These are phyloP conservation scores for Neofusicoccum kwambonambiense DNA, from an alignment of 2,329 filamentous ascomycete genomes.

Conservation along the genomic window DNA sequence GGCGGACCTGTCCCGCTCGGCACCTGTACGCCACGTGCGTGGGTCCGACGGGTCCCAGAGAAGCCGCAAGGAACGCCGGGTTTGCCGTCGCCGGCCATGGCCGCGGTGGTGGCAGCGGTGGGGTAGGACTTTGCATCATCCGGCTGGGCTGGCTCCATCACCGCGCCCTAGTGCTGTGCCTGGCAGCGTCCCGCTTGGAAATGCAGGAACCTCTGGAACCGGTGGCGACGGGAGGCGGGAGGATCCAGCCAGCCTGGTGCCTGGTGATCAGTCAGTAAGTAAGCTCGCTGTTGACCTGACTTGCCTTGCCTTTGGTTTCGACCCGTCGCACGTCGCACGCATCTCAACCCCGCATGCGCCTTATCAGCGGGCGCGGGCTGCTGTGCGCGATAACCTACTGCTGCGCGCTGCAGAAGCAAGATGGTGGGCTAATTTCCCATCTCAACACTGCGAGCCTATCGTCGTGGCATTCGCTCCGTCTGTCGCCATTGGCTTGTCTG, in stretches of 20 bases:
- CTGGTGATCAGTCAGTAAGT: background rate
- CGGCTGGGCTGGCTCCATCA: background rate
- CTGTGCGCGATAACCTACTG: background rate
- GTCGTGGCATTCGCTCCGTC: background rate
- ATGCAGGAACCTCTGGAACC: constrained; percentile 1
- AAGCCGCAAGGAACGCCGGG: background rate
- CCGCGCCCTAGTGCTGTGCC: background rate
- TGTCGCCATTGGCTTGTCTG: background rate
- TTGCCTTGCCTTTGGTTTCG: background rate
- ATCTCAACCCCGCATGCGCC: background rate
- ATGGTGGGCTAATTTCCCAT: constrained; percentile 12
- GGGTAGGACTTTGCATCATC: background rate
- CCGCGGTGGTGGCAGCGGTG: background rate
- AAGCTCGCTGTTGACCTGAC: background rate
- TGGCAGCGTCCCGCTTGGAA: background rate
- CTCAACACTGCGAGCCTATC: background rate
- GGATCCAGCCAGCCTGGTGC: background rate
- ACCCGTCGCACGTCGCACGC: background rate
- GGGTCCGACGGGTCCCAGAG: background rate
- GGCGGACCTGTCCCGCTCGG: constrained; percentile 1
- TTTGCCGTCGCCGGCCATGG: background rate
- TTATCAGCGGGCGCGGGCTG: background rate
- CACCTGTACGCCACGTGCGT: constrained; percentile 5
- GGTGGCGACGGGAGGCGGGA: background rate
- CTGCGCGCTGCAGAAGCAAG: background rate